Percentiles rank a stretch among this genome's conserved stretches.
Conservation (phyloP, 106 monocot genomes). For the Chionographis japonica region DNA sequence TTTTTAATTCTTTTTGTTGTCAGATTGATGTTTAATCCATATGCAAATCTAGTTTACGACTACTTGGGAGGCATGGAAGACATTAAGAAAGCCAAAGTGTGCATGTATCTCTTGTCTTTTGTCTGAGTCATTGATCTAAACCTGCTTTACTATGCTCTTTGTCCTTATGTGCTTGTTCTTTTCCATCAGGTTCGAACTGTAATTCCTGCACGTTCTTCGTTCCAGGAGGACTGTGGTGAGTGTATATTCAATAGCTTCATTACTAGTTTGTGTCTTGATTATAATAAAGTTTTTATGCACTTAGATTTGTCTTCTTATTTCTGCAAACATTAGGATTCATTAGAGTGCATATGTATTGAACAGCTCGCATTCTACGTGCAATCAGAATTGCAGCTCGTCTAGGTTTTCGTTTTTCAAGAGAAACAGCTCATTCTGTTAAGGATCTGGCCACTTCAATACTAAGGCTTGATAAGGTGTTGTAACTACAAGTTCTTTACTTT, state of each 20-base stretch:
- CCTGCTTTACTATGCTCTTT: neutral
- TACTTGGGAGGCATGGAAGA: slow-evolving; percentile 93
- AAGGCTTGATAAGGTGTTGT: slow-evolving; percentile 77
- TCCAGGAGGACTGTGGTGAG: slow-evolving; percentile 92
- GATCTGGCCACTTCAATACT: slow-evolving; percentile 60
- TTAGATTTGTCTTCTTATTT: no score
- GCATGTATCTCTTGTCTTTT: slow-evolving; percentile 45
- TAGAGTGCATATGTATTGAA: slow-evolving; percentile 2
- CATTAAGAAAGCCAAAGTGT: slow-evolving; percentile 87
- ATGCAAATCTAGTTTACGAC: slow-evolving; percentile 69
- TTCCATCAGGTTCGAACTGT: slow-evolving; percentile 69
- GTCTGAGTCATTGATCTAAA: slow-evolving; percentile 1
- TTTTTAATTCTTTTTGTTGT: slow-evolving; percentile 5
- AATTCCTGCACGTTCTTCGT: slow-evolving; percentile 67
- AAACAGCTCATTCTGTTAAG: slow-evolving; percentile 74
- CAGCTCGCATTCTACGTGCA: slow-evolving; percentile 96
- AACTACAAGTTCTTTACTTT: neutral
- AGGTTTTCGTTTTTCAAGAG: slow-evolving; percentile 75
- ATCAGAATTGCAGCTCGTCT: slow-evolving; percentile 97
- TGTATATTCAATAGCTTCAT: neutral
- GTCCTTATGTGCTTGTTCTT: slow-evolving; percentile 2
- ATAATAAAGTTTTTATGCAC: no score
- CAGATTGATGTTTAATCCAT: slow-evolving; percentile 96
- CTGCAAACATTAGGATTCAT: neutral
- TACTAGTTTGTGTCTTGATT: no score